Evolutionary conservation across 1,284 basidiomycete species (phyloP).

Genomic region (Earliella scabrosa): DNA sequence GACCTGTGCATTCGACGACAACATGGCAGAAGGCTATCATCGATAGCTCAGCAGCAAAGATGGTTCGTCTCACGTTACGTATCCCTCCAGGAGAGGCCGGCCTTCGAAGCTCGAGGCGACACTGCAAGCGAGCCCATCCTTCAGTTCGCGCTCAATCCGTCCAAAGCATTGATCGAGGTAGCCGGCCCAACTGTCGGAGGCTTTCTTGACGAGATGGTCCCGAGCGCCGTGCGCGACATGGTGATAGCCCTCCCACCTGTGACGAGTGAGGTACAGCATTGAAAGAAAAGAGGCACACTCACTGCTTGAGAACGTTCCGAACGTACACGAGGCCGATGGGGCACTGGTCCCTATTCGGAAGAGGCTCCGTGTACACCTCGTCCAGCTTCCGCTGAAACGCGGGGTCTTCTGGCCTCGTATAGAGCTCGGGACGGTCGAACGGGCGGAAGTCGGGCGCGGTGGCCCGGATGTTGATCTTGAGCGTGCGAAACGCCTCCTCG

Average conservation of each 20-base stretch:
- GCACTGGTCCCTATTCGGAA: neutral
- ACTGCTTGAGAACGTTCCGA: conserved; percentile 28
- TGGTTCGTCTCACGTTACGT: too few species aligned
- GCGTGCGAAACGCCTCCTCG: conserved; percentile 33
- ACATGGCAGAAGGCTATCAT: too few species aligned
- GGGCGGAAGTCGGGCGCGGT: conserved; percentile 46
- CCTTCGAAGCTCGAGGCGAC: too few species aligned
- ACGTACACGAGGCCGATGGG: conserved; percentile 24
- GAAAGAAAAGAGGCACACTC: neutral
- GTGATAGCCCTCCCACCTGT: conserved; percentile 55
- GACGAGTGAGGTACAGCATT: conserved; percentile 38
- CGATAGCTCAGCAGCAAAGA: too few species aligned
- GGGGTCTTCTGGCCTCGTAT: conserved; percentile 1
- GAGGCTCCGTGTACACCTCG: conserved; percentile 32
- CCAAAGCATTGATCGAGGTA: too few species aligned
- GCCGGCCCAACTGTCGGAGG: too few species aligned
- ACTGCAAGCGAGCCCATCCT: too few species aligned
- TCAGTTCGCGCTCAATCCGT: too few species aligned
- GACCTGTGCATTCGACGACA: too few species aligned
- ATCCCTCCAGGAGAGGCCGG: too few species aligned
- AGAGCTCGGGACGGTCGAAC: neutral
- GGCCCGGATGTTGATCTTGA: conserved; percentile 39
- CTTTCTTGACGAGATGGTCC: too few species aligned
- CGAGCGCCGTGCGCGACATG: conserved; percentile 45
- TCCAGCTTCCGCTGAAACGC: conserved; percentile 28